Evolutionary conservation across 805 yeast species (phyloP).

Genomic region (Yamadazyma takamatsuzukensis): DNA sequence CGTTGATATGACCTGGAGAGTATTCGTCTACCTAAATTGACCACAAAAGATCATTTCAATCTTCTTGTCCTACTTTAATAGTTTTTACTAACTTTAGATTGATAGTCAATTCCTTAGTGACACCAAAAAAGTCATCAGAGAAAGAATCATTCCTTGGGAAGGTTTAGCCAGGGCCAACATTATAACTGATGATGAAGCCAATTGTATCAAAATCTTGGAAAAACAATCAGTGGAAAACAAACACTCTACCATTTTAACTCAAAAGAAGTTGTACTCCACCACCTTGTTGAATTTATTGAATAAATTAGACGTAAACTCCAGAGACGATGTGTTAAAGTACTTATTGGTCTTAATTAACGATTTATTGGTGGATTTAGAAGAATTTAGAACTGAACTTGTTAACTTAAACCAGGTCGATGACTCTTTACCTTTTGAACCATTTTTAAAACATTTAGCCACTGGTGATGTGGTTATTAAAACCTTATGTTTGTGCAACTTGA

Average conservation of each 20-base stretch:
- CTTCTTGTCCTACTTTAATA: too few relatives aligned
- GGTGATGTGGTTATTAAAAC: slow-evolving; percentile 56
- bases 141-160: slow-evolving; percentile 89
- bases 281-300: slow-evolving; percentile 53
- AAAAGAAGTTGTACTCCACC: slow-evolving; percentile 50
- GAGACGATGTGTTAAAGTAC: slow-evolving; percentile 66
- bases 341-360: slow-evolving; percentile 62
- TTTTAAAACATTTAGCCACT: slow-evolving; percentile 48
- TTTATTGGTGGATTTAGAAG: slow-evolving; percentile 40
- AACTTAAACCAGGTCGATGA: slow-evolving; percentile 38
- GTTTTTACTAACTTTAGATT: slow-evolving; percentile 21
- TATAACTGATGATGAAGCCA: slow-evolving; percentile 66
- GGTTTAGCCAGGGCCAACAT: slow-evolving; percentile 75
- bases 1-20: too few relatives aligned
- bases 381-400: slow-evolving; percentile 38
- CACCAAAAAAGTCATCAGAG: slow-evolving; percentile 63
- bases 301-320: slow-evolving; percentile 37
- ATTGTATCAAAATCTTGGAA: slow-evolving; percentile 50
- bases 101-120: slow-evolving; percentile 69
- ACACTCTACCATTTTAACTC: slow-evolving; percentile 36
- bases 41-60: too few relatives aligned
- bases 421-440: slow-evolving; percentile 51
- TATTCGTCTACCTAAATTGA: too few relatives aligned
- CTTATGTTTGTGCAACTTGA: slow-evolving; percentile 52
- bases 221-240: slow-evolving; percentile 43